Percentiles rank a stretch among this genome's conserved stretches.
These are phyloP conservation scores for Boletus vinaceobasis DNA, from an alignment of 768 basidiomycete species.

Conservation along the genomic window DNA sequence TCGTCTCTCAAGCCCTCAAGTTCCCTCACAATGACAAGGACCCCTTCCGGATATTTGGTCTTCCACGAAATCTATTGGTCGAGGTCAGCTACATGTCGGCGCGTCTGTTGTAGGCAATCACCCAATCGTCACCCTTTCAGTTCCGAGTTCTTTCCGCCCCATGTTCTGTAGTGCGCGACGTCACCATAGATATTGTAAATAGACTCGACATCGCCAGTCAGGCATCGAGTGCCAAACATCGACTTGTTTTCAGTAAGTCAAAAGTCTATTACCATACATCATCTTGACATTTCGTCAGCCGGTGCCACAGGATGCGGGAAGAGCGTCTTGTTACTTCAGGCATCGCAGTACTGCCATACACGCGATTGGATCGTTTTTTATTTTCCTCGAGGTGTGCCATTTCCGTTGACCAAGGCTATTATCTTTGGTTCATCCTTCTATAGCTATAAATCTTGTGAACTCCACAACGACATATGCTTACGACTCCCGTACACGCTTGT, in stretches of 20 bases:
- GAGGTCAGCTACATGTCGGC: conserved; percentile 50
- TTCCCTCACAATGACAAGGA: conserved; percentile 45
- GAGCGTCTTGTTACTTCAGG: conserved; percentile 73
- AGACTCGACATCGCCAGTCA: conserved; percentile 50
- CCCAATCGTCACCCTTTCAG: conserved; percentile 32
- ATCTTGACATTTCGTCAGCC: conserved; percentile 38
- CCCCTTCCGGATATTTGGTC: conserved; percentile 62
- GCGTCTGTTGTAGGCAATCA: neutral
- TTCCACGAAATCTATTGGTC: conserved; percentile 64
- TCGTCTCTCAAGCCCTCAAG: conserved; percentile 44
- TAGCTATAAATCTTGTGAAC: conserved; percentile 63
- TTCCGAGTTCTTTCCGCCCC: conserved; percentile 69
- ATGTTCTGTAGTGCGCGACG: conserved; percentile 65
- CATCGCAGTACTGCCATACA: conserved; percentile 61
- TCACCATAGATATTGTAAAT: conserved; percentile 56
- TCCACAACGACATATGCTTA: conserved; percentile 72
- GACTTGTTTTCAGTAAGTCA: conserved; percentile 64
- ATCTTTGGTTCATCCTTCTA: neutral
- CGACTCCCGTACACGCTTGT: conserved; percentile 72
- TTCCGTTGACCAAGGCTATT: neutral
- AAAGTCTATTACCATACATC: neutral
- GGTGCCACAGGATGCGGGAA: conserved; percentile 80
- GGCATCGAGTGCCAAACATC: conserved; percentile 46
- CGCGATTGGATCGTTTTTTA: conserved; percentile 82
- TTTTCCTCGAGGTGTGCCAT: conserved; percentile 65